Evolutionary conservation across 805 yeast species (phyloP), one percentile per base, ranked within the genome.

Genomic region (Grigorovia jiainica): DNA sequence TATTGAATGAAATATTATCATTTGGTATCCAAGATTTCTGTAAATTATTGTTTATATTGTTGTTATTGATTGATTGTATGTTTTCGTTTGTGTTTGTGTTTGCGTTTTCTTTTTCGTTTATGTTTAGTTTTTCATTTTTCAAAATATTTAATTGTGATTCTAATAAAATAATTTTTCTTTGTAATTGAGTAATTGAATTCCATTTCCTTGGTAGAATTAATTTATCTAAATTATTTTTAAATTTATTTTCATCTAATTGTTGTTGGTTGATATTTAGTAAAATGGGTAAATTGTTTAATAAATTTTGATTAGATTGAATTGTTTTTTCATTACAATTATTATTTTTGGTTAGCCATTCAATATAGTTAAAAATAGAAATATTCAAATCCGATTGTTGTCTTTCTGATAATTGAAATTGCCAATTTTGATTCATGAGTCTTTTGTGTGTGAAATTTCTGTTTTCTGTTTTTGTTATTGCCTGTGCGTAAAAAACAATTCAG

Each of bases 111-210:
- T 21, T 21, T 6, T 21, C 8, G 8, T 21, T 21, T 6, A 6
- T 8, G 24, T 70, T 72, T 16, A 72, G 52, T 13, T 67, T 64
- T n/a, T 72, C 70, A 34, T 73, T 65, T 46, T 79, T 64, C 32
- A 72, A 69, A 15, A 61, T 61, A 4, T 75, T 58, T n/a, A n/a
- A n/a, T 37, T 78, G 80, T 16, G 70, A 62, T 53, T 89, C 95
- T 35, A 87, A 61, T 40, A 80, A 90, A 43, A 81, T 65, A 34
- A 81, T 79, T 52, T 76, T 73, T 47, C 78, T 74, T 61, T 90
- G 96, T 24, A 90, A 67, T 36, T 95, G 67, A 25, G 86, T 70
- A 4, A 89, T 90, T 0, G 95, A 79, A 1, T 81, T 71, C 97
- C 97, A 89, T 64, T 87, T 89, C 61, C 80, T 47, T 2, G 57